phyloP scores from a whole-genome alignment of 495 filamentous ascomycete species.

The Pseudoneurospora amorphoporcata region DNA sequence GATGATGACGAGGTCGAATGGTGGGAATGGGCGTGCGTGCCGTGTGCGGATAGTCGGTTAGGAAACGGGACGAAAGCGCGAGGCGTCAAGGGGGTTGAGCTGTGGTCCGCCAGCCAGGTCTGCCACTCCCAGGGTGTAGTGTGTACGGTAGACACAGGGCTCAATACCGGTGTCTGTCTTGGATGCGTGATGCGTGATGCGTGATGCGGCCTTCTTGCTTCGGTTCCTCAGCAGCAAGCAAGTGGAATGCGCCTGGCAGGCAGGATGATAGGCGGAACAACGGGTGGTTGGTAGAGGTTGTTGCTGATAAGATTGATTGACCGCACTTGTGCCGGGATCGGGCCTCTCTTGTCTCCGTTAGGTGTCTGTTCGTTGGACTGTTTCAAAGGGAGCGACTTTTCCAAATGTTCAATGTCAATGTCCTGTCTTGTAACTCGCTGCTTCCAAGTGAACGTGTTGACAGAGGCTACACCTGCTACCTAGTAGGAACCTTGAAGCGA shows the following conservation, averaged over 20 bases:
- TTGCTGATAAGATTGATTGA: neutral
- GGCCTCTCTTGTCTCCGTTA: neutral
- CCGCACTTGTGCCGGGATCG: neutral
- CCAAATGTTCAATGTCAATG: neutral
- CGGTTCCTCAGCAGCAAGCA: neutral
- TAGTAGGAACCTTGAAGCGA: neutral
- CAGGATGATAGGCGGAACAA: neutral
- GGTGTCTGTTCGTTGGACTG: neutral
- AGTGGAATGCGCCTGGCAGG: neutral
- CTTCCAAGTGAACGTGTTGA: neutral
- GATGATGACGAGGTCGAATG: conserved; percentile 10
- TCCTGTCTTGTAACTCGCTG: neutral
- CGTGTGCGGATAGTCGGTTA: neutral
- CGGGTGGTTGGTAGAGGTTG: neutral
- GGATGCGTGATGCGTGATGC: neutral
- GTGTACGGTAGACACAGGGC: neutral
- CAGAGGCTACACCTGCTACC: neutral
- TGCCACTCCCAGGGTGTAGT: neutral
- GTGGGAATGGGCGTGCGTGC: neutral
- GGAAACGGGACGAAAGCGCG: neutral
- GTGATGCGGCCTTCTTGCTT: neutral
- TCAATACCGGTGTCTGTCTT: neutral
- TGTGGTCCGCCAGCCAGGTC: neutral
- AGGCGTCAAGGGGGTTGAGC: neutral
- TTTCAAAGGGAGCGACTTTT: neutral